These are phyloP conservation scores for Alternaria ethzedia DNA, from an alignment of 2,329 filamentous ascomycete genomes.

Conservation along the genomic window DNA sequence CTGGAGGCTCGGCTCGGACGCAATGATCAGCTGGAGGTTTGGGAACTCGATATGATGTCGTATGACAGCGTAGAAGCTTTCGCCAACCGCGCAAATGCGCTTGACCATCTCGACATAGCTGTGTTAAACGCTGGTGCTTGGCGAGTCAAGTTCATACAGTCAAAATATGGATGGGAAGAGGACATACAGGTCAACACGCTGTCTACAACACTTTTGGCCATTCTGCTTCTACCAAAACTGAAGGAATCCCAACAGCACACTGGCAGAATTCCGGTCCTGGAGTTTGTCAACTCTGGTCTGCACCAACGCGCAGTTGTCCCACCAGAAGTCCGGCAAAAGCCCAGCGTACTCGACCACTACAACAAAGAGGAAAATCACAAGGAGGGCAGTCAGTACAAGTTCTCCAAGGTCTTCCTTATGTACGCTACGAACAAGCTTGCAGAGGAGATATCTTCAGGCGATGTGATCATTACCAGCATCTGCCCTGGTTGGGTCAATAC, in stretches of 20 bases:
- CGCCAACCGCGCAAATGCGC: constrained; percentile 31
- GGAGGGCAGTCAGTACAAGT: constrained; percentile 35
- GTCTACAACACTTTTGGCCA: constrained; percentile 61
- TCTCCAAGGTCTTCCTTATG: constrained; percentile 47
- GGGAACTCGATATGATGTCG: constrained; percentile 47
- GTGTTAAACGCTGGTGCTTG: constrained; percentile 51
- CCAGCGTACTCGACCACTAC: constrained; percentile 39
- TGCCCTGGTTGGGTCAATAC: constrained; percentile 43
- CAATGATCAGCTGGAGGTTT: constrained; percentile 42
- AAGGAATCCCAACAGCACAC: constrained; percentile 31
- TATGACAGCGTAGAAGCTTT: constrained; percentile 44
- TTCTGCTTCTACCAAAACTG: constrained; percentile 56
- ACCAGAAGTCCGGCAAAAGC: constrained; percentile 22
- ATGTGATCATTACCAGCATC: constrained; percentile 46
- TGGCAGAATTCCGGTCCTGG: constrained; percentile 35
- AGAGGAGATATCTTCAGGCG: constrained; percentile 28
- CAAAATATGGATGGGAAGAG: constrained; percentile 48
- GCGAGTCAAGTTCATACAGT: constrained; percentile 28
- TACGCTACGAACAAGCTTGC: constrained; percentile 40
- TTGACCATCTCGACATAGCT: constrained; percentile 47
- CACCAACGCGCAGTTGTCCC: constrained; percentile 35
- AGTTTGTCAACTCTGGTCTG: constrained; percentile 44
- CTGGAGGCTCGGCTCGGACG: constrained; percentile 37
- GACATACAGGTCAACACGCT: constrained; percentile 65
- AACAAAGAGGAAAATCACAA: constrained; percentile 38